Percentiles rank a stretch among this genome's conserved stretches.
phyloP scores from a whole-genome alignment of 2,329 filamentous ascomycete genomes.

The Aspergillus pseudoterreus region DNA sequence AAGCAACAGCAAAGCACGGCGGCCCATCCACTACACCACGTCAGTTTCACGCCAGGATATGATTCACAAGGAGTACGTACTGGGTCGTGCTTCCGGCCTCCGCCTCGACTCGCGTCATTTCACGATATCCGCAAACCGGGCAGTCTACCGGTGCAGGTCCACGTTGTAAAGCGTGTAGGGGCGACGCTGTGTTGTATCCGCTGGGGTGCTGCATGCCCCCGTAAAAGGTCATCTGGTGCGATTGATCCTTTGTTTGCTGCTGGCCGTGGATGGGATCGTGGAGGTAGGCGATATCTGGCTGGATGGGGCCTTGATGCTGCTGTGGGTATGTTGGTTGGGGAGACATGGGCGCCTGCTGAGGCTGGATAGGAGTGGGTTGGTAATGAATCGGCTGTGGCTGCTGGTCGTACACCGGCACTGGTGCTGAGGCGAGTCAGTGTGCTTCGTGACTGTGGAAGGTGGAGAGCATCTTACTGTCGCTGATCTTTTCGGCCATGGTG shows the following conservation, averaged over 20 bases:
- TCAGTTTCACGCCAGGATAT: background rate
- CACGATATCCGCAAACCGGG: conserved; percentile 42
- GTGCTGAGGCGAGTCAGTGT: conserved; percentile 1
- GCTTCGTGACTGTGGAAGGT: background rate
- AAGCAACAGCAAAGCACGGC: conserved; percentile 40
- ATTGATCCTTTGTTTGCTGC: background rate
- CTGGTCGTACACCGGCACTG: conserved; percentile 3
- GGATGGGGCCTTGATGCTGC: background rate
- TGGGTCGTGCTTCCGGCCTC: conserved; percentile 26
- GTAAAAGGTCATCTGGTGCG: background rate
- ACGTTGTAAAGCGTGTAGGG: conserved; percentile 24
- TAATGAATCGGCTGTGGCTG: background rate
- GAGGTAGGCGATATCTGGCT: background rate
- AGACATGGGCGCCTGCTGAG: too few species aligned
- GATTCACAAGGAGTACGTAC: conserved; percentile 15
- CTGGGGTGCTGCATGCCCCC: conserved; percentile 12
- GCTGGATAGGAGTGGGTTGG: background rate
- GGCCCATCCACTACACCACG: conserved; percentile 41
- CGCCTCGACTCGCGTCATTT: conserved; percentile 23
- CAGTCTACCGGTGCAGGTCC: conserved; percentile 46
- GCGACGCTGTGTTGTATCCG: conserved; percentile 21
- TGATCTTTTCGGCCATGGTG: conserved; percentile 4
- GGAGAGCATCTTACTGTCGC: background rate
- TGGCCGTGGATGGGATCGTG: background rate
- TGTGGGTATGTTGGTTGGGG: too few species aligned